Conservation (phyloP, 768 basidiomycete genomes). For the Leccinum longicurvipes region DNA sequence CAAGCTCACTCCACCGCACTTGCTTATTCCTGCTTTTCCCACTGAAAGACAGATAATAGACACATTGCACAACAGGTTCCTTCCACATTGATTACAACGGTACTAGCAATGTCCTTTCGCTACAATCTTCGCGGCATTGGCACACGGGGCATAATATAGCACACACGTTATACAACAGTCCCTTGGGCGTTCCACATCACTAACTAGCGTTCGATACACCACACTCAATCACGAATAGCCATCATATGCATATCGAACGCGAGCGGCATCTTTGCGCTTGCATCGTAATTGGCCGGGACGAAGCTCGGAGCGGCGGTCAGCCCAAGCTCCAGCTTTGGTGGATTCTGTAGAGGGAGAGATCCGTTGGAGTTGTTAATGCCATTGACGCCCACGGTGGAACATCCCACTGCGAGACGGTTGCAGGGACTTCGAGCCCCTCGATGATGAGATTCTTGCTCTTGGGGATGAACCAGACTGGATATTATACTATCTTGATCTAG, state of each 20-base stretch:
- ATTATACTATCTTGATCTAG: not conserved
- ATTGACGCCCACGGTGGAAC: not conserved
- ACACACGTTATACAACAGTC: not conserved
- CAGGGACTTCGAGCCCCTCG: not conserved
- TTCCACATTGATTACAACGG: too few relatives aligned
- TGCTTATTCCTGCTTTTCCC: too few relatives aligned
- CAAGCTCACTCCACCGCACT: too few relatives aligned
- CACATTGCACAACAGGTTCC: too few relatives aligned
- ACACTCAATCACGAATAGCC: not conserved
- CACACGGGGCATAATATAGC: too few relatives aligned
- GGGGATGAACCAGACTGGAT: not conserved
- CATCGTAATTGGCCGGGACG: not conserved
- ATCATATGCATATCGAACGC: not conserved
- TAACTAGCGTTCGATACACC: not conserved
- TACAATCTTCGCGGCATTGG: too few relatives aligned
- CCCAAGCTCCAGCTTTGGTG: not conserved
- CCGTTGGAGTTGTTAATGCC: not conserved
- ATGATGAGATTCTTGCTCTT: not conserved
- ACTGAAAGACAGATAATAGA: too few relatives aligned
- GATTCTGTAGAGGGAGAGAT: not conserved
- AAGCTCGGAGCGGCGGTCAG: not conserved
- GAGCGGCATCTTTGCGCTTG: not conserved
- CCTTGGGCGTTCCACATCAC: too few relatives aligned
- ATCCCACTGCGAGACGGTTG: not conserved
- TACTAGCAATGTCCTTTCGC: too few relatives aligned